Conservation (phyloP, 2,329 filamentous ascomycete species). For the Calonectria naviculata region DNA sequence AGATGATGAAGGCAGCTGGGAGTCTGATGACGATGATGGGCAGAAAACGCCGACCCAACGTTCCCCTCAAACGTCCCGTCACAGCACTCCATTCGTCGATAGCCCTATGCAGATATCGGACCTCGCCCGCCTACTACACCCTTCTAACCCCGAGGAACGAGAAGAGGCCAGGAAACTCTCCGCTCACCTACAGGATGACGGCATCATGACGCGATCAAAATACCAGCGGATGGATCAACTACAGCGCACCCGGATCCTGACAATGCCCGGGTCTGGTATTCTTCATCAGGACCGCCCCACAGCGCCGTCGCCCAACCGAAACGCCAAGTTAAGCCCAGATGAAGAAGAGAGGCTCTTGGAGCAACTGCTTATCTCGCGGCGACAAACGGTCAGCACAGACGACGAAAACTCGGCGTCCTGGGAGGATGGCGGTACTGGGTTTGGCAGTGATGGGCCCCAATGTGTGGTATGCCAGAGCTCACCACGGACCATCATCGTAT, state of each 20-base stretch:
- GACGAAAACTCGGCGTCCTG: conserved; percentile 57
- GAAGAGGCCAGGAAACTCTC: conserved; percentile 86
- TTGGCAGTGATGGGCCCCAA: conserved; percentile 78
- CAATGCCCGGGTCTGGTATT: conserved; percentile 42
- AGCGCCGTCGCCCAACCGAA: conserved; percentile 28
- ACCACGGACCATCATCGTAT: conserved; percentile 90
- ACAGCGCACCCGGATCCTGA: conserved; percentile 74
- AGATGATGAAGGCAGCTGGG: conserved; percentile 60
- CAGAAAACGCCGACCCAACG: conserved; percentile 80
- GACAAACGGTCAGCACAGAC: conserved; percentile 41
- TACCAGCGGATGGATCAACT: conserved; percentile 76
- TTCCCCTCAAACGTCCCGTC: conserved; percentile 59
- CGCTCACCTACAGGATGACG: conserved; percentile 78
- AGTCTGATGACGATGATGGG: conserved; percentile 60
- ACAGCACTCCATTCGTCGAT: conserved; percentile 70
- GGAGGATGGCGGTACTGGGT: conserved; percentile 77
- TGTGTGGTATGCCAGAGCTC: conserved; percentile 93
- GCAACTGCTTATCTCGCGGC: conserved; percentile 67
- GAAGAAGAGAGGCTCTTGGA: conserved; percentile 72
- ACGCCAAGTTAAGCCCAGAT: conserved; percentile 60
- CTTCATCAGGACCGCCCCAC: conserved; percentile 25
- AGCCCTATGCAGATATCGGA: conserved; percentile 73
- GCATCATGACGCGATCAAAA: conserved; percentile 83
- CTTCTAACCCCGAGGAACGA: conserved; percentile 79
- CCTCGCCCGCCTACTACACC: conserved; percentile 85